Conservation (phyloP, 352 stramenopile genomes). For the Phytophthora idaei region DNA sequence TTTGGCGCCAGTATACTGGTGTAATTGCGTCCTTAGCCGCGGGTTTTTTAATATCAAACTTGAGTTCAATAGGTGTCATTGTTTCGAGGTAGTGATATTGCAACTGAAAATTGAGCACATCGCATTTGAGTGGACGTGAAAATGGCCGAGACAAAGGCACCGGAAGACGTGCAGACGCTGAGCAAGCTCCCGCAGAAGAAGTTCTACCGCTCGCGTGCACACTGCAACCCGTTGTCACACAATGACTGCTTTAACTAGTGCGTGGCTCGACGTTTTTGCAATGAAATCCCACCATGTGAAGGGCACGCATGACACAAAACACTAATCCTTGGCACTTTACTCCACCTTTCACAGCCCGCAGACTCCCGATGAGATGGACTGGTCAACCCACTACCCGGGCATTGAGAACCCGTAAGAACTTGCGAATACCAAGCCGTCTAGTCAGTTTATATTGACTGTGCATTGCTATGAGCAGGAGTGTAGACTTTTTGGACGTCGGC, state of each 20-base stretch:
- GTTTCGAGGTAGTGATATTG: not conserved
- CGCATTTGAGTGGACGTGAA: constrained; percentile 30
- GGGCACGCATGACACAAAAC: not conserved
- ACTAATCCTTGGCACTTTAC: constrained; percentile 5
- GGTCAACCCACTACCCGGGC: constrained; percentile 92
- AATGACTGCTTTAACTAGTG: constrained; percentile 97
- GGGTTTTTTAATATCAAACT: not conserved
- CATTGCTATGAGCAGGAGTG: constrained; percentile 48
- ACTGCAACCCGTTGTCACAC: constrained; percentile 97
- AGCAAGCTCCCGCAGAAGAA: constrained; percentile 92
- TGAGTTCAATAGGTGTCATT: constrained; percentile 18
- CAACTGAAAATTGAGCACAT: not conserved
- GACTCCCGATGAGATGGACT: constrained; percentile 91
- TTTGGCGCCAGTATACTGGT: constrained; percentile 1
- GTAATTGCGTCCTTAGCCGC: constrained; percentile 3
- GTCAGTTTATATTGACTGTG: constrained; percentile 7
- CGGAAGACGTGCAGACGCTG: constrained; percentile 34
- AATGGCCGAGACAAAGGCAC: constrained; percentile 29
- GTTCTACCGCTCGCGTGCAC: constrained; percentile 95
- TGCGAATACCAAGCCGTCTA: not conserved
- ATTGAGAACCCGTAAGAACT: constrained; percentile 71
- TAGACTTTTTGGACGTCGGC: constrained; percentile 96
- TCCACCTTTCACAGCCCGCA: constrained; percentile 57
- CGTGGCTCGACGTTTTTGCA: constrained; percentile 20
- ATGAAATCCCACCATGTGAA: not conserved